These are phyloP conservation scores for Boletus rufocinnamomeus DNA, from an alignment of 768 basidiomycete genomes.

Conservation along the genomic window DNA sequence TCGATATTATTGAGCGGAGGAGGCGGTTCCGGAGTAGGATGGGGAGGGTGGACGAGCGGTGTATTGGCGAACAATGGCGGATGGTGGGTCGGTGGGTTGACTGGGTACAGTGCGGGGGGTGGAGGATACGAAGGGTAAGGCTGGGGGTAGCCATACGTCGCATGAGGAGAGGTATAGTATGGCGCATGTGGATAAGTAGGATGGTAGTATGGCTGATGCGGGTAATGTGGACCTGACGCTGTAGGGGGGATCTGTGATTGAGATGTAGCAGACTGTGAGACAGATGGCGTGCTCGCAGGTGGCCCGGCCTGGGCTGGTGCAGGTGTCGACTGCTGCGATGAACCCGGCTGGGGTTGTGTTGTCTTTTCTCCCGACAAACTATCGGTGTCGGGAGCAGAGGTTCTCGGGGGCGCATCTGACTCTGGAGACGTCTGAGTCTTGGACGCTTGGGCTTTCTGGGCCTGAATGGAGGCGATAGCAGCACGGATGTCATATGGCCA, in stretches of 20 bases:
- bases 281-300: slow-evolving; percentile 21
- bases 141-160: slow-evolving; percentile 42
- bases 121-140: slow-evolving; percentile 34
- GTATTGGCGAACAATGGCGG: slow-evolving; percentile 39
- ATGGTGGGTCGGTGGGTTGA: slow-evolving; percentile 30
- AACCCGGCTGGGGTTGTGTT: slow-evolving; percentile 19
- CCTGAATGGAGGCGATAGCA: slow-evolving; percentile 56
- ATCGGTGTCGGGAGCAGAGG: slow-evolving; percentile 17
- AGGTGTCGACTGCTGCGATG: slow-evolving; percentile 21
- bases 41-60: slow-evolving; percentile 36
- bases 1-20: slow-evolving; percentile 33
- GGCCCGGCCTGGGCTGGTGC: slow-evolving; percentile 29
- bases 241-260: slow-evolving; percentile 25
- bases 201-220: slow-evolving; percentile 58
- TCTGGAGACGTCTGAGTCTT: slow-evolving; percentile 21
- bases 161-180: slow-evolving; percentile 55
- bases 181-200: slow-evolving; percentile 66
- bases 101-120: slow-evolving; percentile 34
- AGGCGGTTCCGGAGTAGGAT: slow-evolving; percentile 32
- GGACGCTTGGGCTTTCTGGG: slow-evolving; percentile 26
- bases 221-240: slow-evolving; percentile 40
- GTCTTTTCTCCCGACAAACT: slow-evolving; percentile 17
- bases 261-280: slow-evolving; percentile 23
- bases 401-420: slow-evolving; percentile 12
- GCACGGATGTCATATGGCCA: slow-evolving; percentile 73